Evolutionary conservation across 192 early-diverging fungal genomes (phyloP).

Genomic region (Geosiphon pyriformis): DNA sequence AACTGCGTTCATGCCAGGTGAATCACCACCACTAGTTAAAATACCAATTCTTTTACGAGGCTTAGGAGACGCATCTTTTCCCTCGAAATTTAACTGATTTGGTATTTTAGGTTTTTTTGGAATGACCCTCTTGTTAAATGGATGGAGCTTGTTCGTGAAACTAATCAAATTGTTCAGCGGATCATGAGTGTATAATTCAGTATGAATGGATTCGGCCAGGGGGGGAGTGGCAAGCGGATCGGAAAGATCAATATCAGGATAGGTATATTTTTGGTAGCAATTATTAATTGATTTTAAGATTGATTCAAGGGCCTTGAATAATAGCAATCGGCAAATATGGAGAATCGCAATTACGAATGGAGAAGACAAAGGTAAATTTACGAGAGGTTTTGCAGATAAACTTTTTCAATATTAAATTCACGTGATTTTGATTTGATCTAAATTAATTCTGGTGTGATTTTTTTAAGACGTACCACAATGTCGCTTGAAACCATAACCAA

Average conservation of each 20-base stretch:
- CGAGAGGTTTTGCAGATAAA: neutral
- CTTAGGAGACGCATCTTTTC: conserved; percentile 7
- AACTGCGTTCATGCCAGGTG: conserved; percentile 96
- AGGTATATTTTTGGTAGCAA: conserved; percentile 1
- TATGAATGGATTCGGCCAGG: neutral
- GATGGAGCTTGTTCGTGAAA: conserved; percentile 58
- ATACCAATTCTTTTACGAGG: conserved; percentile 79
- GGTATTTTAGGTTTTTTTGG: conserved; percentile 9
- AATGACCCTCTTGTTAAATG: conserved; percentile 35
- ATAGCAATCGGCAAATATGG: neutral
- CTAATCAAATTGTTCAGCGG: conserved; percentile 76
- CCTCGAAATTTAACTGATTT: conserved; percentile 5
- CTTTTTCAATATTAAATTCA: neutral
- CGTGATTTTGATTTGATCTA: neutral
- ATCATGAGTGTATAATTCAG: conserved; percentile 56
- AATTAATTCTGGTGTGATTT: too few relatives aligned
- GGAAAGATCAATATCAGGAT: neutral
- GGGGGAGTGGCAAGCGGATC: neutral
- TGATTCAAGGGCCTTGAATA: neutral
- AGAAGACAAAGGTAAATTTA: neutral
- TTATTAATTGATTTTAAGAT: conserved; percentile 5
- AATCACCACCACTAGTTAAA: conserved; percentile 91
- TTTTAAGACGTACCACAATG: conserved; percentile 9
- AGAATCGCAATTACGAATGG: neutral
- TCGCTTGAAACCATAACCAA: neutral